These are phyloP conservation scores for Tardiomyces depauwii DNA, from an alignment of 1,139 yeast species.

Conservation along the genomic window DNA sequence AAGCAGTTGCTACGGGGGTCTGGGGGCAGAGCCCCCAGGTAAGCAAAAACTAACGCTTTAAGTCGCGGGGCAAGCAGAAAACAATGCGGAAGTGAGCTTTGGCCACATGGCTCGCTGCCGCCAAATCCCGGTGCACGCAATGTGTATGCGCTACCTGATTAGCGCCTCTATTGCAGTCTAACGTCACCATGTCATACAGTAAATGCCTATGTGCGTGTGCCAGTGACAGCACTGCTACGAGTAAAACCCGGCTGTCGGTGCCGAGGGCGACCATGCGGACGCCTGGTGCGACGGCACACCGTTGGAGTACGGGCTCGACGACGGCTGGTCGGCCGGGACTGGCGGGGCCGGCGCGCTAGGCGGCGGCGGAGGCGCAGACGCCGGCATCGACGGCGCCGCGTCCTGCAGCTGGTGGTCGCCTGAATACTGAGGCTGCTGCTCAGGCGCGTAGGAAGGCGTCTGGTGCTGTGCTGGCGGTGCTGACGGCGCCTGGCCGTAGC, in stretches of 20 bases:
- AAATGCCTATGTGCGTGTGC: too few relatives aligned
- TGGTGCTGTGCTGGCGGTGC: too few relatives aligned
- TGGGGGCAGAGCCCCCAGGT: neutral
- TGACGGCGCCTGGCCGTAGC: too few relatives aligned
- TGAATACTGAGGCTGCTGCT: neutral
- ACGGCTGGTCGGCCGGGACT: neutral
- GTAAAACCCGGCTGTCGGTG: constrained; percentile 1
- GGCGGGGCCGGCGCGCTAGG: constrained; percentile 1
- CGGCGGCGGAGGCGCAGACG: constrained; percentile 3
- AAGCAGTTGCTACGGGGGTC: too few relatives aligned
- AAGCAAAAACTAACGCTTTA: neutral
- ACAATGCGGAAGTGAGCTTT: too few relatives aligned
- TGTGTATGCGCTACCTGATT: too few relatives aligned
- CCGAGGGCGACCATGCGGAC: constrained; percentile 2
- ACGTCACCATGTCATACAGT: too few relatives aligned
- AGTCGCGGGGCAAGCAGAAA: too few relatives aligned
- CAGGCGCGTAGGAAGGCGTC: neutral
- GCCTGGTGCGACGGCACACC: neutral
- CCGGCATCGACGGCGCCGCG: constrained; percentile 2
- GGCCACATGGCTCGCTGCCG: too few relatives aligned
- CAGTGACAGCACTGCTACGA: too few relatives aligned
- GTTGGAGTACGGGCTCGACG: constrained; percentile 1
- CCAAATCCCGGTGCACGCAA: too few relatives aligned
- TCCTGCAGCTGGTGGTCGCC: constrained; percentile 2
- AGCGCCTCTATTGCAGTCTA: too few relatives aligned